Conservation (phyloP, 768 basidiomycete genomes). For the Lactarius vividus region DNA sequence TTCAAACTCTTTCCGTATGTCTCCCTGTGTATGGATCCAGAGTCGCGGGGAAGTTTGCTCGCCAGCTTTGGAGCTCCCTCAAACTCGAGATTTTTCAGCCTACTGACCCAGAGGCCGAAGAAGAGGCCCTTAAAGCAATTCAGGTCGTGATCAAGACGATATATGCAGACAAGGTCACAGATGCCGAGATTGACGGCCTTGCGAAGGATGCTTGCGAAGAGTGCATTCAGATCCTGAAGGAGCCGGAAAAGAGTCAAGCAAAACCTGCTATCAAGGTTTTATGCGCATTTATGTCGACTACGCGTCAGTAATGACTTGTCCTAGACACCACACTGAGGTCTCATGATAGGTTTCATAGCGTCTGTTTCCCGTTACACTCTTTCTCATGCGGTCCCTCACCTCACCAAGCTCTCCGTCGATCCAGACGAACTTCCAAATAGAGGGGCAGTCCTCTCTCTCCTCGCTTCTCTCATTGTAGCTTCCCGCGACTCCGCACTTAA, state of each 20-base stretch:
- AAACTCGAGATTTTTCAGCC: constrained; percentile 98
- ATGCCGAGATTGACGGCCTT: constrained; percentile 48
- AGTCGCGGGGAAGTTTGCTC: constrained; percentile 57
- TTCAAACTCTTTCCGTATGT: constrained; percentile 72
- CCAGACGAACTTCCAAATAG: constrained; percentile 69
- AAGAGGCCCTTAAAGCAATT: constrained; percentile 66
- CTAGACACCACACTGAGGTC: neutral
- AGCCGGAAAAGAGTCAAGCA: constrained; percentile 93
- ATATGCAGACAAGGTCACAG: constrained; percentile 45
- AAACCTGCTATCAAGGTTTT: constrained; percentile 83
- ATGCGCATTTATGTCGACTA: constrained; percentile 71
- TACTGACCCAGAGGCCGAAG: constrained; percentile 71
- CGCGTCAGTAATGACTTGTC: constrained; percentile 51
- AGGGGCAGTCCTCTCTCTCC: constrained; percentile 59
- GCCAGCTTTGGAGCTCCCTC: constrained; percentile 85
- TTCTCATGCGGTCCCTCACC: constrained; percentile 66
- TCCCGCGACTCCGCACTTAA: constrained; percentile 43
- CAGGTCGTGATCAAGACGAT: constrained; percentile 75
- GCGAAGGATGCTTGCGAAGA: constrained; percentile 76
- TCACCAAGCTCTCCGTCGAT: constrained; percentile 71
- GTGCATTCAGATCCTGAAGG: constrained; percentile 72
- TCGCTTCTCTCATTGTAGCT: constrained; percentile 63
- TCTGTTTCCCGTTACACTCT: constrained; percentile 66
- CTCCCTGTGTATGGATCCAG: constrained; percentile 81
- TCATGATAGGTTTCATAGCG: constrained; percentile 42